Evolutionary conservation across 345 rosid genomes (phyloP).

Genomic region (Bretschneidera sinensis): DNA sequence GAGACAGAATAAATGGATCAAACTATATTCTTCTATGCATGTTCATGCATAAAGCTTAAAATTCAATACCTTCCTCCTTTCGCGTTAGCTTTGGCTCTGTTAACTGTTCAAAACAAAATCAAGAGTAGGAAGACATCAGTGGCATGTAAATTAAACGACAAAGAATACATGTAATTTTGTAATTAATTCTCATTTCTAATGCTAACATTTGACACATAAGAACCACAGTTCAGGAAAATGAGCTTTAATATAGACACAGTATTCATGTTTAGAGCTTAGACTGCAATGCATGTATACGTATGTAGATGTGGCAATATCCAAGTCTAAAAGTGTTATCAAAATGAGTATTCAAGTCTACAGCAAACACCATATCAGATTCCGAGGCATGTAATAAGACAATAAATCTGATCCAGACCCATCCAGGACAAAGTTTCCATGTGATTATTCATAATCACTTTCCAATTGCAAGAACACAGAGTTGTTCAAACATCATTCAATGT

Average conservation of each 20-base stretch:
- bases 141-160: conserved; percentile 9
- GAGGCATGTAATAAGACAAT: not conserved
- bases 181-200: not conserved
- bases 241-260: too few relatives aligned
- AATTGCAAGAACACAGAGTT: too few relatives aligned
- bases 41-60: conserved; percentile 14
- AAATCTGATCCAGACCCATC: not conserved
- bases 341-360: too few relatives aligned
- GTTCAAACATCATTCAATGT: too few relatives aligned
- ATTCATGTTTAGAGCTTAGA: not conserved
- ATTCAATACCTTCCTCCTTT: conserved; percentile 75
- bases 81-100: conserved; percentile 69
- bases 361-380: not conserved
- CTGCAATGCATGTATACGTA: not conserved
- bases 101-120: conserved; percentile 42
- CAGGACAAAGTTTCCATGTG: not conserved
- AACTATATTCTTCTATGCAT: not conserved
- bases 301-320: not conserved
- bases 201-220: not conserved
- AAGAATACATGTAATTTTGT: not conserved
- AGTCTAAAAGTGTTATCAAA: too few relatives aligned
- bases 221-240: not conserved
- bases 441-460: not conserved
- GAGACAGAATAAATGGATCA: not conserved
- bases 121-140: conserved; percentile 19